Percentiles rank a stretch among this genome's conserved stretches.
These are phyloP conservation scores for Fusarium robinianum DNA, from an alignment of 2,329 filamentous ascomycete genomes.

Conservation along the genomic window DNA sequence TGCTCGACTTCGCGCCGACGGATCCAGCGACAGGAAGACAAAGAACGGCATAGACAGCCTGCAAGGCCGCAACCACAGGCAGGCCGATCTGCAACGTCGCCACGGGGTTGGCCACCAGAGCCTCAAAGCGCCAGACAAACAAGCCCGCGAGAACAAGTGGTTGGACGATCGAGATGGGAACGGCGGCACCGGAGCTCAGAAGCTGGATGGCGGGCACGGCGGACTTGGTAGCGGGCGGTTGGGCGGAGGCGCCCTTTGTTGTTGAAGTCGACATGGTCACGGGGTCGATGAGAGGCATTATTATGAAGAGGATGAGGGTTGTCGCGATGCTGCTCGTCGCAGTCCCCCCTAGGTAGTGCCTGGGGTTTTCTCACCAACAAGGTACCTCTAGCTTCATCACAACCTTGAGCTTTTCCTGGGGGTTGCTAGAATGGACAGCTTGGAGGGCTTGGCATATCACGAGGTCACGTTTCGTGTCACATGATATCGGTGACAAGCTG, in stretches of 20 bases:
- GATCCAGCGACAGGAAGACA: slow-evolving; percentile 67
- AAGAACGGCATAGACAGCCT: slow-evolving; percentile 64
- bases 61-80: slow-evolving; percentile 65
- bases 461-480: slow-evolving; percentile 29
- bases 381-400: slow-evolving; percentile 20
- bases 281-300: slow-evolving; percentile 43
- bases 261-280: slow-evolving; percentile 46
- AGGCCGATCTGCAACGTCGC: slow-evolving; percentile 64
- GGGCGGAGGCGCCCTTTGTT: slow-evolving; percentile 38
- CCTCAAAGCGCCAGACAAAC: slow-evolving; percentile 65
- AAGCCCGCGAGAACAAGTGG: slow-evolving; percentile 68
- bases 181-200: slow-evolving; percentile 45
- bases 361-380: slow-evolving; percentile 16
- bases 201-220: slow-evolving; percentile 46
- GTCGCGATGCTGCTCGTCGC: slow-evolving; percentile 27
- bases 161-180: slow-evolving; percentile 67
- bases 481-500: slow-evolving; percentile 10
- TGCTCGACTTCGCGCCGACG: slow-evolving; percentile 44
- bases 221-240: slow-evolving; percentile 34
- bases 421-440: slow-evolving; percentile 25
- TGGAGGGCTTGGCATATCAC: slow-evolving; percentile 3
- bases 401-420: slow-evolving; percentile 9
- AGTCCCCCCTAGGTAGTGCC: slow-evolving; percentile 7
- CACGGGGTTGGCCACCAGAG: slow-evolving; percentile 72
- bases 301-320: slow-evolving; percentile 18